phyloP scores from a whole-genome alignment of 1,284 basidiomycete species.

The Boletellus deceptivus region DNA sequence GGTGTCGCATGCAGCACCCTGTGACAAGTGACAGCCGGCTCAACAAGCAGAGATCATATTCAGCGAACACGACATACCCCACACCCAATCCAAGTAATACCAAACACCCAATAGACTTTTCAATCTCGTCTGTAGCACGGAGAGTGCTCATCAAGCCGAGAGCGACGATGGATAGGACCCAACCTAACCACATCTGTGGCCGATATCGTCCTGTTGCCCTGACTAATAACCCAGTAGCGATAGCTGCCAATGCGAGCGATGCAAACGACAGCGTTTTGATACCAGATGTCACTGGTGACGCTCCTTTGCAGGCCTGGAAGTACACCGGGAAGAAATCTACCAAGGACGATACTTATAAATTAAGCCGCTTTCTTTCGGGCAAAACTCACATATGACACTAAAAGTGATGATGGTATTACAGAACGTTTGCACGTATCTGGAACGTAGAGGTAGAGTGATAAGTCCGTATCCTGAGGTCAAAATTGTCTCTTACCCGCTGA shows the following conservation, averaged over 20 bases:
- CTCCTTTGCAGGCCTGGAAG: conserved; percentile 19
- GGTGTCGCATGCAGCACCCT: background rate
- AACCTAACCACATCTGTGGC: conserved; percentile 9
- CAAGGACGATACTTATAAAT: background rate
- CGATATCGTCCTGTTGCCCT: conserved; percentile 5
- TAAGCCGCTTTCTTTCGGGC: background rate
- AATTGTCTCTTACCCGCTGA: conserved; percentile 12
- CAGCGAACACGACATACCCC: conserved; percentile 2
- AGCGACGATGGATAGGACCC: background rate
- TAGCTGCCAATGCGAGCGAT: background rate
- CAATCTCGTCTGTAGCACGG: background rate
- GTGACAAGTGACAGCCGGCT: too few relatives aligned
- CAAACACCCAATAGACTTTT: background rate
- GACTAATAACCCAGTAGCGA: conserved; percentile 3
- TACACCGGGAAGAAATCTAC: conserved; percentile 21
- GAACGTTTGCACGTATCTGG: conserved; percentile 15
- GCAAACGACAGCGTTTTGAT: too few relatives aligned
- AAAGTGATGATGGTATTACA: background rate
- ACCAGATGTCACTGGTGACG: too few relatives aligned
- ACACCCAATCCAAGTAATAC: conserved; percentile 4
- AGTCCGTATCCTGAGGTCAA: background rate
- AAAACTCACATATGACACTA: conserved; percentile 4
- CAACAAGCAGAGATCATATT: background rate
- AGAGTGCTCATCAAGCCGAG: conserved; percentile 7
- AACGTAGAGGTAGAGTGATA: background rate